Conservation (phyloP, 2,329 filamentous ascomycete species). For the Sporothrix brunneoviolacea region DNA sequence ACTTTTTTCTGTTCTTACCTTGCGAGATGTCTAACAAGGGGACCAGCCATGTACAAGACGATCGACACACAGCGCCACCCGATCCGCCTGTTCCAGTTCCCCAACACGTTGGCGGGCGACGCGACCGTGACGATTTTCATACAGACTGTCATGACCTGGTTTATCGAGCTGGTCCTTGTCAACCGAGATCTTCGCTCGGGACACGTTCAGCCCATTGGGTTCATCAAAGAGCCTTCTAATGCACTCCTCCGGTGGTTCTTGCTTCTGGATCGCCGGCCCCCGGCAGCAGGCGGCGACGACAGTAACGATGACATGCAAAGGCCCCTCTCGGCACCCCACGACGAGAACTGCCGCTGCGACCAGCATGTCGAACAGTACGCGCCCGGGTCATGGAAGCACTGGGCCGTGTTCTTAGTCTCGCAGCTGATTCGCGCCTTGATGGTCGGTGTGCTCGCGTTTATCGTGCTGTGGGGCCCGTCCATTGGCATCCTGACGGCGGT, state of each 20-base stretch:
- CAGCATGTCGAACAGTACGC: conserved; percentile 21
- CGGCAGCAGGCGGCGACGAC: background rate
- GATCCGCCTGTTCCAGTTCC: conserved; percentile 42
- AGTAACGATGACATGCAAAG: conserved; percentile 1
- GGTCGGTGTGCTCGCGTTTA: conserved; percentile 32
- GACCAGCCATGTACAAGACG: conserved; percentile 41
- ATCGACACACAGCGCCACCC: conserved; percentile 30
- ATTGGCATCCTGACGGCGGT: conserved; percentile 37
- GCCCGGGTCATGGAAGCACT: conserved; percentile 24
- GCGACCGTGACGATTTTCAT: conserved; percentile 44
- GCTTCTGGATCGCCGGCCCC: conserved; percentile 30
- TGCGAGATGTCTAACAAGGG: conserved; percentile 16
- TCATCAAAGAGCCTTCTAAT: conserved; percentile 30
- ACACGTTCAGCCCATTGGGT: conserved; percentile 41
- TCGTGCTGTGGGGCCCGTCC: conserved; percentile 36
- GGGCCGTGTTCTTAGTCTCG: conserved; percentile 29
- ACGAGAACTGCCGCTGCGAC: conserved; percentile 15
- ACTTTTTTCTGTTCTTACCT: background rate
- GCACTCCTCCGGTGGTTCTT: conserved; percentile 37
- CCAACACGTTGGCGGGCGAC: conserved; percentile 46
- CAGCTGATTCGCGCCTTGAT: conserved; percentile 32
- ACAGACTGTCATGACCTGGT: conserved; percentile 46
- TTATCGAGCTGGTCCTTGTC: conserved; percentile 42
- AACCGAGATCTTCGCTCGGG: conserved; percentile 39
- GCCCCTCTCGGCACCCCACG: conserved; percentile 11